phyloP scores from a whole-genome alignment of 2,329 filamentous ascomycete species.

The Incumbomyces delicatus region DNA sequence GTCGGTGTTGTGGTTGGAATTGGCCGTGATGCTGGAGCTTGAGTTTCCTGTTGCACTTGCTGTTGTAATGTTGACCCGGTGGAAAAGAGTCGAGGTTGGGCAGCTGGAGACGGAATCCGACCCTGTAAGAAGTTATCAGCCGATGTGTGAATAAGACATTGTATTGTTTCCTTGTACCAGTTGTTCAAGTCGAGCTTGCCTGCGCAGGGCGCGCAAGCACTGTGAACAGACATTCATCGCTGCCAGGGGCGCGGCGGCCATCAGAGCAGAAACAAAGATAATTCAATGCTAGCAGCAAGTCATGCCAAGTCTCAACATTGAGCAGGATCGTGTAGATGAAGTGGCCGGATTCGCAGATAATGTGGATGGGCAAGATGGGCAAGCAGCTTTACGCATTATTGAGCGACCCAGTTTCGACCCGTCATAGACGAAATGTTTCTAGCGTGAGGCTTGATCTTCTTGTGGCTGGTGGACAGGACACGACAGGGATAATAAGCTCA shows the following conservation, averaged over 20 bases:
- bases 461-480: too few species aligned
- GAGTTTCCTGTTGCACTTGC: conserved; percentile 4
- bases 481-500: too few species aligned
- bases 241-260: too few species aligned
- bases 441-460: too few species aligned
- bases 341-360: too few species aligned
- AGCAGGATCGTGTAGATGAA: too few species aligned
- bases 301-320: too few species aligned
- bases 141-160: not conserved
- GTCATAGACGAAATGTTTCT: too few species aligned
- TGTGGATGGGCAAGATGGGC: too few species aligned
- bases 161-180: conserved; percentile 9
- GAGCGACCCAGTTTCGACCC: too few species aligned
- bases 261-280: not conserved
- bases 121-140: conserved; percentile 1
- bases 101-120: not conserved
- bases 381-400: too few species aligned
- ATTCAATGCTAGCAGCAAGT: not conserved
- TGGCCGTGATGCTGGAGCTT: conserved; percentile 1
- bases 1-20: conserved; percentile 9
- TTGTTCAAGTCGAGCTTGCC: conserved; percentile 9
- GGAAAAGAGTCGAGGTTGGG: not conserved
- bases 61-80: not conserved
- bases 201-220: conserved; percentile 12
- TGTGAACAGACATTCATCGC: conserved; percentile 14